Conservation (phyloP, 257 asterid species). For the Gardenia jasminoides region DNA sequence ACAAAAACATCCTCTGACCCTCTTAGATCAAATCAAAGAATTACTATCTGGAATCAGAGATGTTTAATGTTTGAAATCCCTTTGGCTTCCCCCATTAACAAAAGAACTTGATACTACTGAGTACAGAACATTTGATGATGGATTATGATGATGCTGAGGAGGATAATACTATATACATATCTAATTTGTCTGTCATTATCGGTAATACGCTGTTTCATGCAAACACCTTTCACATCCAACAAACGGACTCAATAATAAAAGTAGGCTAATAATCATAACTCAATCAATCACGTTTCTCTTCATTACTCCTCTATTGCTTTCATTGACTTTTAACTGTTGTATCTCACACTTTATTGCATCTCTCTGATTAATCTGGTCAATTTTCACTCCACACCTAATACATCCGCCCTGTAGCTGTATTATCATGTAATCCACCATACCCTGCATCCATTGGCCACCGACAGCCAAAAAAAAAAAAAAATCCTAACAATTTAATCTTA, state of each 20-base stretch:
- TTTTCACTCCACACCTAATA: too few species aligned
- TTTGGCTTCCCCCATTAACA: not conserved
- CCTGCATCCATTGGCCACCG: not conserved
- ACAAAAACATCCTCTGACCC: not conserved
- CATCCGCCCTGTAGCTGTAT: not conserved
- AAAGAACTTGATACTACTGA: not conserved
- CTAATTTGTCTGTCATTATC: conserved; percentile 1
- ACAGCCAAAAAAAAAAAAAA: not conserved
- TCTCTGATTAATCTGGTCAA: not conserved
- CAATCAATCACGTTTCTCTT: conserved; percentile 2
- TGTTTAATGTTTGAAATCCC: not conserved
- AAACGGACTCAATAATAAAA: not conserved
- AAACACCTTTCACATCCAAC: not conserved
- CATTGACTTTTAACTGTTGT: too few species aligned
- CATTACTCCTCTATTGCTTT: not conserved
- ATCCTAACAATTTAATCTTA: too few species aligned
- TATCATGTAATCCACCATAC: not conserved
- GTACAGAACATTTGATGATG: not conserved
- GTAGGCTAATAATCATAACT: not conserved
- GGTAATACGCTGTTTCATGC: not conserved
- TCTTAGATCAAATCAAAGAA: not conserved
- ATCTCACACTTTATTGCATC: too few species aligned
- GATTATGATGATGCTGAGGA: not conserved
- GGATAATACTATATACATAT: too few species aligned
- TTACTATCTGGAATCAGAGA: not conserved